Percentiles rank a stretch among this genome's conserved stretches.
Evolutionary conservation across 257 asterid species (phyloP).

Genomic region (Solanum appendiculatum): DNA sequence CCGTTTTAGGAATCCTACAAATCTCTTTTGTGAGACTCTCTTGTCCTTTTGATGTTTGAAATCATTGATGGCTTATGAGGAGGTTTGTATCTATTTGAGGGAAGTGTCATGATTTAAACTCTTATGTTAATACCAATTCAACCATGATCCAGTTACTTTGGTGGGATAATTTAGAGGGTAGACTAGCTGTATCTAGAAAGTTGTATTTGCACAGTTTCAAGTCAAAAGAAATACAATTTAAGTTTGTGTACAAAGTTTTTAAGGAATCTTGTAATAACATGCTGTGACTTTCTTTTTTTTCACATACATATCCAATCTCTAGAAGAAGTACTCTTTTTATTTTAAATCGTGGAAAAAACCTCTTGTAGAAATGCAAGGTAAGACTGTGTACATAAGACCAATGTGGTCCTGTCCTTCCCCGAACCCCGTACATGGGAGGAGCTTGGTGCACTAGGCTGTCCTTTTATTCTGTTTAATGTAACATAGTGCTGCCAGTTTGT

Average conservation of each 20-base stretch:
- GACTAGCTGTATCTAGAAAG: background rate
- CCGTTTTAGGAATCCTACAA: background rate
- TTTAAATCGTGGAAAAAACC: background rate
- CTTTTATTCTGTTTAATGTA: background rate
- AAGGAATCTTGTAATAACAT: background rate
- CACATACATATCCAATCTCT: background rate
- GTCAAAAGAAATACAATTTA: background rate
- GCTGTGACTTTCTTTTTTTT: background rate
- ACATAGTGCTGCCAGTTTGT: background rate
- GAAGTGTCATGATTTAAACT: background rate
- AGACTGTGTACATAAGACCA: background rate
- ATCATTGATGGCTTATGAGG: background rate
- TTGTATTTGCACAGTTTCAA: background rate
- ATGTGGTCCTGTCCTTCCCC: background rate
- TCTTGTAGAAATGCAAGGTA: background rate
- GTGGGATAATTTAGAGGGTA: background rate
- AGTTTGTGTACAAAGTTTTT: background rate
- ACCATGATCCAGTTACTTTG: background rate
- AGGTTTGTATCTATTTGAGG: background rate
- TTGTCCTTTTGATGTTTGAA: background rate
- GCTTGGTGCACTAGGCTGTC: background rate
- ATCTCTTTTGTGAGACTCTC: background rate
- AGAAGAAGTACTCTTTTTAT: background rate
- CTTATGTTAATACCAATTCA: background rate
- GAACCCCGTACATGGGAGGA: background rate